These are phyloP conservation scores for Pythium angustatum DNA, from an alignment of 352 stramenopile genomes.

Conservation along the genomic window DNA sequence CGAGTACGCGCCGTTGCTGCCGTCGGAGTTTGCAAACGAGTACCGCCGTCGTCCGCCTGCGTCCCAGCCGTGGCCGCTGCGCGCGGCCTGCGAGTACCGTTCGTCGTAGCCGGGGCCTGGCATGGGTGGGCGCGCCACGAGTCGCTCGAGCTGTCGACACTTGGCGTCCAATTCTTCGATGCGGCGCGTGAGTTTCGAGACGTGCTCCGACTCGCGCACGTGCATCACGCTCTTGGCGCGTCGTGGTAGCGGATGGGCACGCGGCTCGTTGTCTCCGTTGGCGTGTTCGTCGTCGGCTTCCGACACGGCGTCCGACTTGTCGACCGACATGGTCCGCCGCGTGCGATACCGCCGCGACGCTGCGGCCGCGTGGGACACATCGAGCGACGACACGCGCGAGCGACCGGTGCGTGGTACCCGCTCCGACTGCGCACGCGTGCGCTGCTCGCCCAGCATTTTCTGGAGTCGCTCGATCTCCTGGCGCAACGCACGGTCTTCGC, in stretches of 20 bases:
- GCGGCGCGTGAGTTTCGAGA: conserved; percentile 58
- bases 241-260: conserved; percentile 51
- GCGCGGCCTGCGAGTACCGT: conserved; percentile 11
- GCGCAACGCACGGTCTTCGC: conserved; percentile 54
- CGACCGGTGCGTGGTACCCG: conserved; percentile 13
- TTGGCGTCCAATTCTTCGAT: conserved; percentile 84
- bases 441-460: conserved; percentile 67
- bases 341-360: conserved; percentile 21
- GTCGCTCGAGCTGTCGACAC: conserved; percentile 76
- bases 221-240: conserved; percentile 58
- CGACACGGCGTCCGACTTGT: conserved; percentile 27
- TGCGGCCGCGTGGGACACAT: conserved; percentile 13
- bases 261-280: conserved; percentile 41
- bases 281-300: conserved; percentile 45
- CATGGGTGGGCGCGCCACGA: conserved; percentile 43
- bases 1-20: conserved; percentile 22
- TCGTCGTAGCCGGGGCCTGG: conserved; percentile 20
- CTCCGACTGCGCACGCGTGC: conserved; percentile 23
- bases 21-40: conserved; percentile 31
- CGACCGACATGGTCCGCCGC: conserved; percentile 43
- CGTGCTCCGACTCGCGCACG: conserved; percentile 51
- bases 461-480: conserved; percentile 79
- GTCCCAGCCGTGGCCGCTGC: conserved; percentile 10
- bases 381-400: conserved; percentile 25
- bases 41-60: conserved; percentile 20